A percentile compares a stretch with the other conserved stretches of the same genome.
phyloP scores from a whole-genome alignment of 371 early-diverging fungal species.

The Apophysomyces trapeziformis region DNA sequence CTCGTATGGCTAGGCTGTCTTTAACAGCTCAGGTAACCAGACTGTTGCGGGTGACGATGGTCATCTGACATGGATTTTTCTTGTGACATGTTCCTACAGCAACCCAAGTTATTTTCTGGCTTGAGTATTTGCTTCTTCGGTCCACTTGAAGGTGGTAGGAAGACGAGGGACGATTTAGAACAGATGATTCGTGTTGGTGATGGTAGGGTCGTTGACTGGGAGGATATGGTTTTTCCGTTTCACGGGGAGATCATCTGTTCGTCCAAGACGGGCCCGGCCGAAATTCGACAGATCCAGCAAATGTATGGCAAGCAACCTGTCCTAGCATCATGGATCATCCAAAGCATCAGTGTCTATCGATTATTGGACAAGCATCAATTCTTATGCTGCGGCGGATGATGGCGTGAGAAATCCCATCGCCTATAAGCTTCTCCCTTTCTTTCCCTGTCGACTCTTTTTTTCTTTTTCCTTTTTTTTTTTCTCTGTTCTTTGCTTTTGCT shows the following conservation, averaged over 20 bases:
- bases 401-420: not conserved
- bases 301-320: not conserved
- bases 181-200: not conserved
- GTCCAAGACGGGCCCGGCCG: not conserved
- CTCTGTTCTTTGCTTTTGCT: not conserved
- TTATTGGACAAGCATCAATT: not conserved
- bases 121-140: not conserved
- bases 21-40: constrained; percentile 1
- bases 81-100: not conserved
- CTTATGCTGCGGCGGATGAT: not conserved
- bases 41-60: not conserved
- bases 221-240: not conserved
- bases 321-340: not conserved
- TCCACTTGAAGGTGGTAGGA: not conserved
- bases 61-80: not conserved
- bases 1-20: not conserved
- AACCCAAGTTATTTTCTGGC: not conserved
- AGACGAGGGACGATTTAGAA: not conserved
- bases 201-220: not conserved
- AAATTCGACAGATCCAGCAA: not conserved
- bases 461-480: not conserved
- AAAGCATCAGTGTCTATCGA: not conserved
- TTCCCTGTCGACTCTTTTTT: not conserved
- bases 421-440: too few species aligned
- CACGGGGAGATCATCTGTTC: constrained; percentile 4